Evolutionary conservation across 148 eudicot species (phyloP), one percentile per base, ranked within the genome.

Genomic region (Limonium bicolor): DNA sequence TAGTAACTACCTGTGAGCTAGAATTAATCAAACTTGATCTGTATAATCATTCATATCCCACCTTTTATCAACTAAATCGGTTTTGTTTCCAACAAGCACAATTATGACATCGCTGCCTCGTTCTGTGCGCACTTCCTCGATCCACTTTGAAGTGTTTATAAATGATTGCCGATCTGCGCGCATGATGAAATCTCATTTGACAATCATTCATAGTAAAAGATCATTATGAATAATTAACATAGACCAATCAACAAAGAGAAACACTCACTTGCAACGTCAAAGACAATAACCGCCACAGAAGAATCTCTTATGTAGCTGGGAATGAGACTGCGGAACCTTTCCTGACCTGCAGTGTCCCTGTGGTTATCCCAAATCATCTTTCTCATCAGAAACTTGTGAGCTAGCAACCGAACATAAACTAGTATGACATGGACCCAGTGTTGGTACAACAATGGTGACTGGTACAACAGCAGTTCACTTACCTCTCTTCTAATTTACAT

Each of bases 31-130:
- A n/a, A n/a, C n/a, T n/a, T n/a, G n/a, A n/a, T n/a, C n/a, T n/a
- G n/a, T n/a, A n/a, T n/a, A n/a, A n/a, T n/a, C n/a, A n/a, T n/a
- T 20, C 14, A 4, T 41, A 20, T 50, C 41, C 25, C 33, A 86
- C 95, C 95, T 86, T 62, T 85, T 86, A 28, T 86, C 92, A 41
- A 86, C 95, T 23, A 85, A 76, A 62, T 85, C 95, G 23, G 95
- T 85, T 67, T 85, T 85, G 38, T 85, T 85, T 47, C 82, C 95
- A 32, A 77, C 95, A 65, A 80, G 83, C 40, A 81, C 95, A 44
- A 81, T 72, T 39, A 85, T 74, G 37, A 86, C 95, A 70, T 86
- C 86, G 16, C 76, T 59, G 43, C 92, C 95, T 36, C 95, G 70
- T 64, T 81, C 86, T 7, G 92, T 74, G 17, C 74, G 74, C 51